These are phyloP conservation scores for Candida orba DNA, from an alignment of 805 yeast genomes.

Conservation along the genomic window DNA sequence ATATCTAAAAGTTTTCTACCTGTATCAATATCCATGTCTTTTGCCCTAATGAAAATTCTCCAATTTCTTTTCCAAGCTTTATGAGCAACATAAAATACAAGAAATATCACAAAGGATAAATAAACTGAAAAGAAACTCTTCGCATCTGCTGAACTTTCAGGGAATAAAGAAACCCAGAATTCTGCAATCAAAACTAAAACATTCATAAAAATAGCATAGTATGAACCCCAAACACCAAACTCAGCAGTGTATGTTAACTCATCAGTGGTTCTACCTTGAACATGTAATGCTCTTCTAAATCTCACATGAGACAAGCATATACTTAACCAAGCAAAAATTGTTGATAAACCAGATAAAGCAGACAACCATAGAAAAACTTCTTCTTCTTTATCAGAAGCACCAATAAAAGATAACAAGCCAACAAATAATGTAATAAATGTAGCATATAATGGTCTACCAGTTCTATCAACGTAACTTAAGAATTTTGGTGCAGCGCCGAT, in stretches of 20 bases:
- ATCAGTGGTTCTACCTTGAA: constrained; percentile 53
- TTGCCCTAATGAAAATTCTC: constrained; percentile 33
- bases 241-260: constrained; percentile 65
- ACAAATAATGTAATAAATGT: constrained; percentile 42
- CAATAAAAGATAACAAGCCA: constrained; percentile 54
- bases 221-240: constrained; percentile 62
- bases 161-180: constrained; percentile 79
- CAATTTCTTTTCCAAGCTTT: constrained; percentile 44
- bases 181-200: constrained; percentile 61
- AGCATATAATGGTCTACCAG: constrained; percentile 61
- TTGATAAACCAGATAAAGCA: constrained; percentile 56
- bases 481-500: constrained; percentile 56
- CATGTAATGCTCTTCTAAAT: constrained; percentile 55
- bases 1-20: constrained; percentile 58
- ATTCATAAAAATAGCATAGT: constrained; percentile 52
- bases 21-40: constrained; percentile 50
- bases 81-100: constrained; percentile 51
- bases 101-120: constrained; percentile 55
- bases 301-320: constrained; percentile 54
- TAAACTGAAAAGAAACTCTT: constrained; percentile 56
- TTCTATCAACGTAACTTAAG: constrained; percentile 54
- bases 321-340: constrained; percentile 57
- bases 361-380: constrained; percentile 59
- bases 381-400: constrained; percentile 44
- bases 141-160: constrained; percentile 49